Evolutionary conservation across 23 red algal species (phyloP), one percentile per base, ranked within the genome.

Genomic region (Gracilaria domingensis): DNA sequence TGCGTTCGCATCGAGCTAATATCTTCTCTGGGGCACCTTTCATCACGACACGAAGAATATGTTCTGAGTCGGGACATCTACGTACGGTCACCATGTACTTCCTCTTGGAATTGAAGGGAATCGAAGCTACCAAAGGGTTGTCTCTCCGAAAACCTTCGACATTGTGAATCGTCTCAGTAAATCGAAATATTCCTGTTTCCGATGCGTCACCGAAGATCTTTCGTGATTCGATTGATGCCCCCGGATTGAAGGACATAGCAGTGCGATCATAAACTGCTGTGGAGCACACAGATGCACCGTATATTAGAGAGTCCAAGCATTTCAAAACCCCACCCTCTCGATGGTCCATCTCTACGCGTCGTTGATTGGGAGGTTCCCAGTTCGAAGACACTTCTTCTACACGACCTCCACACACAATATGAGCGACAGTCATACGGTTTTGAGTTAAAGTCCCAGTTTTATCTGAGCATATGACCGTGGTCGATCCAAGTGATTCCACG

Each of bases 381-480:
- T 76, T 45, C 21, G 62, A 47, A 45, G 66, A 44, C 18, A 90
- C 39, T 35, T 70, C 64, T 26, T 90, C 58, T 24, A 90, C 25
- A 32, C 74, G 73, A 39, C 93, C 78, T 58, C 83, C 85, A 89
- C 85, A 51, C 70, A 78, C 60, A 45, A 84, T 77, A 61, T 92
- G 90, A 79, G 79, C 56, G 12, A 98, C 96, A 50, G 37, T 84
- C 96, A 98, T 98, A 16, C 49, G 58, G 67, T 95, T 95, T 26
- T 92, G 86, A 47, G 96, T 98, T 62, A 98, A 72, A 58, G 96
- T 98, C 23, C 96, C 96, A 36, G 96, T 98, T 72, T 98, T 98
- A 59, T 98, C 96, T 12, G 88, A 85, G 57, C 89, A 93, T 88
- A 98, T 95, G 9, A 95, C 93, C 20, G 79, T 87, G 14, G 96